Conservation (phyloP, 2,329 filamentous ascomycete genomes). For the Orbilia oligospora region DNA sequence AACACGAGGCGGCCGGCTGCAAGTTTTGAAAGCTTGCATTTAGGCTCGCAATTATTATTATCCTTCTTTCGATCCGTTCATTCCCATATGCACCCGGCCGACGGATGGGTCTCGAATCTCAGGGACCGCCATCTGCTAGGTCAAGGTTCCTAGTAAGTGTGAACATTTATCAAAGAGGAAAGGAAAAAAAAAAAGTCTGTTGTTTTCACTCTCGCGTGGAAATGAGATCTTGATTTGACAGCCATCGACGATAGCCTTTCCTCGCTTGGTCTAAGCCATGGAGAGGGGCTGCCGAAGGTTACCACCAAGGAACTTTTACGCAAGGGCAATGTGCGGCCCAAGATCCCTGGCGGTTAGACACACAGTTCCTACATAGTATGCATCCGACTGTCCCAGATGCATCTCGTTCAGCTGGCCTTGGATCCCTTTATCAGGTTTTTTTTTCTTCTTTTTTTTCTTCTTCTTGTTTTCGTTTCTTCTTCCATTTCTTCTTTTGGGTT, state of each 20-base stretch:
- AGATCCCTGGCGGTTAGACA: conserved; percentile 36
- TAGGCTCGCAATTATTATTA: conserved; percentile 4
- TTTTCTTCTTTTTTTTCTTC: not conserved
- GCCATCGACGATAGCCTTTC: conserved; percentile 26
- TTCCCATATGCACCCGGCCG: conserved; percentile 6
- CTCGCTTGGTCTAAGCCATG: conserved; percentile 27
- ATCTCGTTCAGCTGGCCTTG: conserved; percentile 31
- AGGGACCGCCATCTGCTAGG: not conserved
- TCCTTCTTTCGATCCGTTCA: conserved; percentile 9
- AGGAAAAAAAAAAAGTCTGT: not conserved
- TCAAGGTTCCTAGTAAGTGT: not conserved
- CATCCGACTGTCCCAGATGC: conserved; percentile 21
- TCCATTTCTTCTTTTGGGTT: conserved; percentile 1
- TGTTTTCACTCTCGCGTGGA: conserved; percentile 36
- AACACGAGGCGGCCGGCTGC: conserved; percentile 10
- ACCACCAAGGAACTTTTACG: conserved; percentile 31
- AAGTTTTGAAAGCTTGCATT: conserved; percentile 25
- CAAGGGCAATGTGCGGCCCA: conserved; percentile 36
- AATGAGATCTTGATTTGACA: conserved; percentile 36
- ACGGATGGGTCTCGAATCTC: conserved; percentile 27
- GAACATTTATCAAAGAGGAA: not conserved
- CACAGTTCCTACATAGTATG: conserved; percentile 5
- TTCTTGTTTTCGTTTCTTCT: not conserved
- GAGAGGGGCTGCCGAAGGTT: conserved; percentile 19
- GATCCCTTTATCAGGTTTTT: conserved; percentile 12